A percentile compares a stretch with the other conserved stretches of the same genome.
phyloP scores from a whole-genome alignment of 2,329 filamentous ascomycete species.

The Diaporthe amygdali region DNA sequence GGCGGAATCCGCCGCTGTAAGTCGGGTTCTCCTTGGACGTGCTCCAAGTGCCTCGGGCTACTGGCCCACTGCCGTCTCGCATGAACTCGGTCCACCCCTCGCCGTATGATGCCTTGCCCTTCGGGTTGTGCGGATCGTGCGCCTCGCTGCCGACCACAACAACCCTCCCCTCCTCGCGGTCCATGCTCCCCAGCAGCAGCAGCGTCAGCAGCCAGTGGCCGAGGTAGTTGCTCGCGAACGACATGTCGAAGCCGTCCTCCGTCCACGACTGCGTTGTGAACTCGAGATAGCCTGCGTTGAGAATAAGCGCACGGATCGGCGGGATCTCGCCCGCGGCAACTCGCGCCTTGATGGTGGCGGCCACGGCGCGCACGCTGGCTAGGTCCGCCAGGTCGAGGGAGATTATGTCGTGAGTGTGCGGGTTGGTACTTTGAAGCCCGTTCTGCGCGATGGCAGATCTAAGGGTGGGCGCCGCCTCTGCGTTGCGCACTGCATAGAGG shows the following conservation, averaged over 20 bases:
- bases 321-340: slow-evolving; percentile 40
- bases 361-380: slow-evolving; percentile 32
- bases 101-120: background rate
- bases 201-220: slow-evolving; percentile 33
- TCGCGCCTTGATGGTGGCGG: slow-evolving; percentile 34
- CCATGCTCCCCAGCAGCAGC: slow-evolving; percentile 32
- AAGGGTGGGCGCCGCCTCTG: slow-evolving; percentile 35
- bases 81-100: slow-evolving; percentile 8
- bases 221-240: slow-evolving; percentile 32
- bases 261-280: slow-evolving; percentile 28
- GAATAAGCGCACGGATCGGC: slow-evolving; percentile 44
- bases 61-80: slow-evolving; percentile 30
- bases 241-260: slow-evolving; percentile 26
- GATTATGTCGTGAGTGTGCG: slow-evolving; percentile 38
- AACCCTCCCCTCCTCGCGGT: slow-evolving; percentile 27
- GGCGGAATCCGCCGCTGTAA: slow-evolving; percentile 28
- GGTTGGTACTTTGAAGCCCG: slow-evolving; percentile 16
- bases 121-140: slow-evolving; percentile 17
- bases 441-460: slow-evolving; percentile 29
- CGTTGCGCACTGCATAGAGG: slow-evolving; percentile 43
- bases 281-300: slow-evolving; percentile 38
- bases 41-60: slow-evolving; percentile 35
- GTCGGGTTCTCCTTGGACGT: slow-evolving; percentile 29
- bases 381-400: slow-evolving; percentile 39
- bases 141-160: slow-evolving; percentile 29